These are phyloP conservation scores for Penicillium fuscoglaucum DNA, from an alignment of 2,329 filamentous ascomycete genomes.

Conservation along the genomic window DNA sequence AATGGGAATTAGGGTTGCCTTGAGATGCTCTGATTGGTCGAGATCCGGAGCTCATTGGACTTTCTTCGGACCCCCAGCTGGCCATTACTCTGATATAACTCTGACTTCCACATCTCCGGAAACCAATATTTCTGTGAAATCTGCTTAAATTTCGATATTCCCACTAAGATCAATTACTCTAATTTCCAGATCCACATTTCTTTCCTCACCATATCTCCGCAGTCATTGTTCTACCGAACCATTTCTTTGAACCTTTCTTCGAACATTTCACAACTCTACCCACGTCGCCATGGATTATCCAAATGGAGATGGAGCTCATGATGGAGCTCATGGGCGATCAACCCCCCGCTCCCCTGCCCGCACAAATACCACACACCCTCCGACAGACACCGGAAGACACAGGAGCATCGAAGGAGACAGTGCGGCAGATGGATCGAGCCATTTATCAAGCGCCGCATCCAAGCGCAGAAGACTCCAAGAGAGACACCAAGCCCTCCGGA, in stretches of 20 bases:
- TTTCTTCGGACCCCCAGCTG: neutral
- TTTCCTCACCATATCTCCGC: neutral
- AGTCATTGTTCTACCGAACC: neutral
- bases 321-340: neutral
- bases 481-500: constrained; percentile 38
- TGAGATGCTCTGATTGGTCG: constrained; percentile 7
- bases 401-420: constrained; percentile 25
- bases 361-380: neutral
- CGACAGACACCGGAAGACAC: constrained; percentile 8
- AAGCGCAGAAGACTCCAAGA: constrained; percentile 45
- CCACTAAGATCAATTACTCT: neutral
- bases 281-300: constrained; percentile 4
- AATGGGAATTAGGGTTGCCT: constrained; percentile 6
- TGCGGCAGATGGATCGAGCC: constrained; percentile 24
- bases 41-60: constrained; percentile 8
- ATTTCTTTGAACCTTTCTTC: neutral
- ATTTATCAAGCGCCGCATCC: constrained; percentile 30
- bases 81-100: constrained; percentile 2
- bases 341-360: constrained; percentile 1
- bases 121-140: neutral
- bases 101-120: neutral
- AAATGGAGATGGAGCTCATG: neutral
- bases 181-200: no score
- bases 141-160: neutral
- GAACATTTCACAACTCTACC: neutral